Base-by-base conservation (phyloP, 352 stramenopile species). In the Phytophthora sp. region DNA sequence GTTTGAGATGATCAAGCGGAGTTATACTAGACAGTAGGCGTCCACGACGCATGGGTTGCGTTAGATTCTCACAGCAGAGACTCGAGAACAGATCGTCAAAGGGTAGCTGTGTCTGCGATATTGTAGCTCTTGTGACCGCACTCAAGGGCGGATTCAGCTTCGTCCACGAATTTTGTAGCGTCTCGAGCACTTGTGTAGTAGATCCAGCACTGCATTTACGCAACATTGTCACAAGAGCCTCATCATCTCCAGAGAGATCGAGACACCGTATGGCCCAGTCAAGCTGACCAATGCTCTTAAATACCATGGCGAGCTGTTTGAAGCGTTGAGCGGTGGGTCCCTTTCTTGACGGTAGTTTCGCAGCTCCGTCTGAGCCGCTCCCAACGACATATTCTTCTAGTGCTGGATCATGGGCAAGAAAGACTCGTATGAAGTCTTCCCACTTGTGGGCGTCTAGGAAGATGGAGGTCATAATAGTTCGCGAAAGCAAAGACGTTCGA, bases 351-450 rank as follows among this genome's bases (percentile, higher is more conserved):
- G 82, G 84, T 13, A 93, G 67, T 52, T 93, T 93, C 7, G 82
- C 82, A 1, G 73, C 56, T 1, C 53, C 66, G 8, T 57, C 57
- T 11, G 77, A 79, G 38, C 84, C 80, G 12, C 78, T 79, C 1
- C 62, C 66, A 3, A 90, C 54, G n/a, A 79, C 81, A 55, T 91
- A 93, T 69, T 93, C 81, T 71, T 90, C 80, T 2, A 93, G 57
- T 11, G 69, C 73, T 16, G 82, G 84, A 16, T 91, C 82, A 38
- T 69, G 63, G 5, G 62, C 53, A 12, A 90, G 67, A 11, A 82
- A 85, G 2, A 86, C 50, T 4, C 80, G 72, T 6, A 91, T 42
- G 3, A 83, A 80, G 20, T 85, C 81, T 58, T 77, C 69, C 79
- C 81, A 91, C 31, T 79, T 75, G 53, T 88, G 74, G 0, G 73